Evolutionary conservation across 2,329 filamentous ascomycete genomes (phyloP), one percentile per base, ranked within the genome.

Genomic region (Neophaeococcomyces mojaviensis): DNA sequence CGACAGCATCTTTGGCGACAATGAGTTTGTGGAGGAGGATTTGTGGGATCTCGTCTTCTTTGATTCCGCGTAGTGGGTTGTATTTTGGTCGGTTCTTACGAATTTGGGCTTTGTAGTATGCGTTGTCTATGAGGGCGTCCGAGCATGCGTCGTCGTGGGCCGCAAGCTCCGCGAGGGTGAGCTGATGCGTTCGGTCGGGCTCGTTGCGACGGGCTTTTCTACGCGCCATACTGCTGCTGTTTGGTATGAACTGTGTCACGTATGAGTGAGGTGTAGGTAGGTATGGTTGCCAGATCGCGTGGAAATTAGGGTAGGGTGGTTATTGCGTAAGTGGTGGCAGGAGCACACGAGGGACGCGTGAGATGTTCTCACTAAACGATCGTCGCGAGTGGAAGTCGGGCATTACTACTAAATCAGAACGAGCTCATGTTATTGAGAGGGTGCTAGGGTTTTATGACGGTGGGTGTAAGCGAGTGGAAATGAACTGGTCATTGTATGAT

Each of bases 81-180:
- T 94, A 97, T 46, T 86, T 87, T 46, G 80, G 81, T 50, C 86
- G 82, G 60, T 97, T 95, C 68, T 98, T 98, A 54, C 90, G 89
- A 49, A 96, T 95, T 3, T 79, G 86, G 4, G 90, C 90, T 90
- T 92, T 97, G 72, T 92, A 98, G 67, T 86, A 96, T 8, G 96
- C 90, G 70, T 90, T 88, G 68, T 98, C 92, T 50, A 98, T 82
- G 44, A 98, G 80, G 56, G 87, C 86, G 76, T 98, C 92, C 6
- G 92, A 98, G 52, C 94, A 74, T 54, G 97, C 82, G 67, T 98
- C 92, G 69, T 98, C 92, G 71, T 97, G 97, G 40, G 84, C 84
- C 26, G 88, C 84, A 59, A 98, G 72, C 72, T 94, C 89, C 50
- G 83, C 81, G 57, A 97, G 74, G 6, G 88, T 95, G 58, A 98